These are phyloP conservation scores for Lasiosphaeriaceae sp. DNA, from an alignment of 495 filamentous ascomycete genomes.

Conservation along the genomic window DNA sequence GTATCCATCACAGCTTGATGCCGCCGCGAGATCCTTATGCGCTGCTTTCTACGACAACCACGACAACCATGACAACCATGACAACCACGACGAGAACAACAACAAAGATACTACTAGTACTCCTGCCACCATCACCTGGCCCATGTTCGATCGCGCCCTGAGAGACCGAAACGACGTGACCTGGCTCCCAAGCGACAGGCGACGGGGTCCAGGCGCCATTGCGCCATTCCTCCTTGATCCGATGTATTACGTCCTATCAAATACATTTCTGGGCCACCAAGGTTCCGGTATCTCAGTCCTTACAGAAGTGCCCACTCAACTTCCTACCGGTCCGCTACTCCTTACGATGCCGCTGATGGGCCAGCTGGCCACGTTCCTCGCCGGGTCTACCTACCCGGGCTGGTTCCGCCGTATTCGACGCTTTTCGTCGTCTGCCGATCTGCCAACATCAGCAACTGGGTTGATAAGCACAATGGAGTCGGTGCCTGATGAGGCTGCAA, in stretches of 20 bases:
- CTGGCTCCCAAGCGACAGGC: too few species aligned
- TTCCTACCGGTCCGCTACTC: background rate
- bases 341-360: background rate
- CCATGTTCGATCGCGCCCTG: conserved; percentile 37
- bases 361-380: background rate
- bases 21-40: conserved; percentile 18
- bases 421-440: background rate
- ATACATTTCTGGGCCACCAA: conserved; percentile 8
- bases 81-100: too few species aligned
- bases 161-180: too few species aligned
- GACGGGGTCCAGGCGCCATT: too few species aligned
- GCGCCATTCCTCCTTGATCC: conserved; percentile 30
- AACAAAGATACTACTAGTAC: background rate
- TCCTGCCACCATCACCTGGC: conserved; percentile 15
- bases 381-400: background rate
- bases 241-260: conserved; percentile 15
- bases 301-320: background rate
- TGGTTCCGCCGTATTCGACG: background rate
- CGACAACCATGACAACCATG: too few species aligned
- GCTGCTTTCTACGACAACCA: conserved; percentile 9
- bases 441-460: background rate
- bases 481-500: conserved; percentile 10
- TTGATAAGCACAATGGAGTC: background rate
- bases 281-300: background rate
- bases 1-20: conserved; percentile 10